Conservation (phyloP, 2,329 filamentous ascomycete species). For the Diaporthe capsici region DNA sequence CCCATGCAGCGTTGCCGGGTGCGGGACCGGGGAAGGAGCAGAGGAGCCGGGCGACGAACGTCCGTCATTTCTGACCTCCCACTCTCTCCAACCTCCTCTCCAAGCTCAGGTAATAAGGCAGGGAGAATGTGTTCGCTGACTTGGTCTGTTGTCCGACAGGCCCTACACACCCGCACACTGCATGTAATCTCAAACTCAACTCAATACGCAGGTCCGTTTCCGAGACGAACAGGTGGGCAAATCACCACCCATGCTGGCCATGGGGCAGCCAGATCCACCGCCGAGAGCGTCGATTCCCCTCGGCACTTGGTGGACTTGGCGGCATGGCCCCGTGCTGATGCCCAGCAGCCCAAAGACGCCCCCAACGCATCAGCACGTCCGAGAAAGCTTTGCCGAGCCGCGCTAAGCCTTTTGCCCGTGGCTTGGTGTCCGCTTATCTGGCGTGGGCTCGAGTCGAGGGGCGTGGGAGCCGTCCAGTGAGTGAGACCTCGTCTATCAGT, state of each 20-base stretch:
- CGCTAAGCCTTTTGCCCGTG: conserved; percentile 22
- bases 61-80: neutral
- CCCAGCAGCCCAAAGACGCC: conserved; percentile 10
- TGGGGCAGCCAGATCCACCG: neutral
- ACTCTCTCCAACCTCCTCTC: neutral
- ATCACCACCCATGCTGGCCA: neutral
- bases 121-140: neutral
- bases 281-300: neutral
- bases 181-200: neutral
- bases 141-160: neutral
- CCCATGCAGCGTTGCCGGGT: neutral
- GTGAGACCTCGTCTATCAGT: neutral
- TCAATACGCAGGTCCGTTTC: neutral
- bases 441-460: neutral
- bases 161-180: too few species aligned
- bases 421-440: conserved; percentile 11
- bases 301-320: conserved; percentile 24
- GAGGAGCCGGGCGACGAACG: neutral
- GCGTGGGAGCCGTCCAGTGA: neutral
- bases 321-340: conserved; percentile 19
- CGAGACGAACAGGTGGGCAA: conserved; percentile 5
- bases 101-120: neutral
- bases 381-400: conserved; percentile 30
- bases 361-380: neutral
- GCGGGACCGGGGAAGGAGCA: conserved; percentile 8